A percentile compares a stretch with the other conserved stretches of the same genome.
These are phyloP conservation scores for Papiliotrema flavescens DNA, from an alignment of 1,284 basidiomycete genomes.

Conservation along the genomic window DNA sequence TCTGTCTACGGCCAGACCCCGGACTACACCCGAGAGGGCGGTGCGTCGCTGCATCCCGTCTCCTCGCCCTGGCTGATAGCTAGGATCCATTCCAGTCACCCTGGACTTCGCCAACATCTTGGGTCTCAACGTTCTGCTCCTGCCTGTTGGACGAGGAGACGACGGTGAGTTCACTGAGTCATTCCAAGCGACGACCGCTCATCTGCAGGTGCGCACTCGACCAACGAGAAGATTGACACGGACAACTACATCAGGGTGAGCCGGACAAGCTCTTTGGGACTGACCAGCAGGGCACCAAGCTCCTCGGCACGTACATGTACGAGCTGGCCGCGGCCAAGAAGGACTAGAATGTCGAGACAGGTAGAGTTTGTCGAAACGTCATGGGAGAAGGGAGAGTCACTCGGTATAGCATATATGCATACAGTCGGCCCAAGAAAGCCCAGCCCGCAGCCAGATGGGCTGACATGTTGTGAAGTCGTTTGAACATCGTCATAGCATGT, in stretches of 20 bases:
- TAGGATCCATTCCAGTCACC: conserved; percentile 90
- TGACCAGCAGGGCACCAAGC: conserved; percentile 55
- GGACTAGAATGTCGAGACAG: conserved; percentile 3
- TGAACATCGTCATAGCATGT: conserved; percentile 18
- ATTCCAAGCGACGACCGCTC: neutral
- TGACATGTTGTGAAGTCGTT: conserved; percentile 40
- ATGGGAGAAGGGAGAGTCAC: too few species aligned
- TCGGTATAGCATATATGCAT: neutral
- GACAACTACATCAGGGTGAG: conserved; percentile 82
- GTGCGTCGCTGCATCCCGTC: conserved; percentile 13
- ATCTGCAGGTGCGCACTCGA: conserved; percentile 59
- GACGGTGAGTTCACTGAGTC: conserved; percentile 66
- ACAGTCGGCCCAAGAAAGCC: neutral
- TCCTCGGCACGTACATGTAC: conserved; percentile 79
- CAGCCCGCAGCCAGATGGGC: conserved; percentile 26
- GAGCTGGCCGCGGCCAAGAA: conserved; percentile 57
- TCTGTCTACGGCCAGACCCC: conserved; percentile 76
- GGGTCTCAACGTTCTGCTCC: conserved; percentile 65
- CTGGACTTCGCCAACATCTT: conserved; percentile 90
- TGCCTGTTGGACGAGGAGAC: conserved; percentile 90
- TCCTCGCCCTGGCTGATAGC: neutral
- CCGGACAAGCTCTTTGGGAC: neutral
- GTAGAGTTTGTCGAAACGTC: neutral
- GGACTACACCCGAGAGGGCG: conserved; percentile 85
- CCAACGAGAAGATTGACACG: conserved; percentile 92